Percentiles rank a stretch among this genome's conserved stretches.
Evolutionary conservation across 495 filamentous ascomycete species (phyloP).

Genomic region (Sabuloglossum arenarium): DNA sequence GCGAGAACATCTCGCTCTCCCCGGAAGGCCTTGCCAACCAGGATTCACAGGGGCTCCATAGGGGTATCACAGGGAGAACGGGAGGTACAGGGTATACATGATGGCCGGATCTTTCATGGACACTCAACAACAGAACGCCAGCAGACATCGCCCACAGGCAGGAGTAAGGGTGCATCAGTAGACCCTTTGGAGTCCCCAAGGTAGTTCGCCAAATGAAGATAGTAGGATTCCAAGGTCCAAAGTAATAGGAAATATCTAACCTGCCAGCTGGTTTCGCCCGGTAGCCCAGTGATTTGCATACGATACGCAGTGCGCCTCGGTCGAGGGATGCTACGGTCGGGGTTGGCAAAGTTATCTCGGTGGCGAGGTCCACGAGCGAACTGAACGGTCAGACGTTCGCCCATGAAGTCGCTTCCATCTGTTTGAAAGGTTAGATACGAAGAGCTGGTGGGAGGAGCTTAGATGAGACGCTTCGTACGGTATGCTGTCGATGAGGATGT

Average conservation of each 20-base stretch:
- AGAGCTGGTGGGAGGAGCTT: not conserved
- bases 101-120: not conserved
- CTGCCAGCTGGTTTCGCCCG: conserved; percentile 98
- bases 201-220: not conserved
- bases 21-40: not conserved
- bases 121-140: not conserved
- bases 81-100: not conserved
- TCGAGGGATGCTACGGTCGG: conserved; percentile 67
- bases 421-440: conserved; percentile 8
- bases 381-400: conserved; percentile 87
- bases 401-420: conserved; percentile 98
- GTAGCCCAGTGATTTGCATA: conserved; percentile 95
- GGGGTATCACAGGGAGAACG: not conserved
- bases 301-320: conserved; percentile 85
- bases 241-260: conserved; percentile 55
- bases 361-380: conserved; percentile 89
- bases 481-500: conserved; percentile 10
- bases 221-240: conserved; percentile 22
- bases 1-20: not conserved
- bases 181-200: not conserved
- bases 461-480: conserved; percentile 2
- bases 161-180: not conserved
- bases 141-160: not conserved
- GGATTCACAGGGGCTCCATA: not conserved
- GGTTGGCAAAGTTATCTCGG: conserved; percentile 50